Evolutionary conservation across 192 early-diverging fungal genomes (phyloP), one percentile per base, ranked within the genome.

Genomic region (Rhizoclosmatium globosum): DNA sequence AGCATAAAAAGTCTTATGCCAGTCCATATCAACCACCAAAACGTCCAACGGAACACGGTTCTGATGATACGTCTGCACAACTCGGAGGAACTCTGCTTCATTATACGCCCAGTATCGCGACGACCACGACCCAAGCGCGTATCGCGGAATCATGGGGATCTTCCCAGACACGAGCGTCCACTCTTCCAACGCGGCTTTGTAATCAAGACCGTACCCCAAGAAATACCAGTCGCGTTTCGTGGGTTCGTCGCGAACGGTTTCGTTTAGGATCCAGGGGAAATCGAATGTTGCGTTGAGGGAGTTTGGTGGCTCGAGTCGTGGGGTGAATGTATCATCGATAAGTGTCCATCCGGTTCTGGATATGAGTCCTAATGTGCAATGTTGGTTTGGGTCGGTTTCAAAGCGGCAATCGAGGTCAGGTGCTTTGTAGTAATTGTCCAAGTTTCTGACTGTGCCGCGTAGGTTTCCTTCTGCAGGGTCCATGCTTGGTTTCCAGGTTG

Each of bases 121-220:
- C n/a, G 67, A 68, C 67, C 67, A 68, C 39, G 67, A 68, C 67
- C 67, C 67, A 13, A 68, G 46, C 42, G 67, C 67, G 46, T 68
- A 68, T 68, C 43, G 21, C 21, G 67, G 67, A n/a, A 43, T 23
- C 4, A 68, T 23, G 31, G 67, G 67, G 44, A 68, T 68, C 43
- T 68, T 68, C 21, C 67, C 67, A 6, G 67, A 68, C 19, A 68
- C 1, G 4, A 68, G 21, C 21, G 67, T 45, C 17, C 21, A 68
- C 17, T 68, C 67, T 47, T 68, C 13, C 67, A 68, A 47, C 39
- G 67, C 67, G 11, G 42, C 67, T 68, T 68, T 68, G 45, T 15
- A 68, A 46, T 68, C 43, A 7, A 45, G 43, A 7, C 67, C 67
- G 21, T 68, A 43, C 13, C 67, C 67, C 17, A 68, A 44, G 45